phyloP scores from a whole-genome alignment of 306 rosid species.

The Cercis canadensis region DNA sequence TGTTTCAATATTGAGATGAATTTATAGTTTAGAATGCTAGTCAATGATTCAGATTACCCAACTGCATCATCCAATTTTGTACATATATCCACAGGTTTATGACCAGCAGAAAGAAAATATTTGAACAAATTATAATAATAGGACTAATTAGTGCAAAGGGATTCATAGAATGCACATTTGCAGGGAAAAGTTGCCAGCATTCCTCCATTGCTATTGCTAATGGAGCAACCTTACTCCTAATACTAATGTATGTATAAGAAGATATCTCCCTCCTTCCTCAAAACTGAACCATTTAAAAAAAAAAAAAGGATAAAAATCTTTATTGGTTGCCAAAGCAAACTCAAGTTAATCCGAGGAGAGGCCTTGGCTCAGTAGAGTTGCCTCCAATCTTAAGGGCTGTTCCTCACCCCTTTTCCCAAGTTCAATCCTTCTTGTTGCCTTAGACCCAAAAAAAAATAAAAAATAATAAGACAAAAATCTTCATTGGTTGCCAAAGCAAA shows the following conservation, averaged over 20 bases:
- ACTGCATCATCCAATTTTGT: not conserved
- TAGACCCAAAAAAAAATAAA: no score
- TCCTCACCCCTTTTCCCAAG: no score
- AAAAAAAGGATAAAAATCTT: no score
- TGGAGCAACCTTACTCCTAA: conserved; percentile 1
- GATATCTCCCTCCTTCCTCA: not conserved
- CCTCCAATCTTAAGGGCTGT: no score
- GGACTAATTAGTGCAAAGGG: not conserved
- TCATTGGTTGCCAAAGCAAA: no score
- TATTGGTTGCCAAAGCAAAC: no score
- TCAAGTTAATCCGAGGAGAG: no score
- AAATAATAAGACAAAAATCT: no score
- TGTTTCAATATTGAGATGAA: not conserved
- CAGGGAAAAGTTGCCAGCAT: conserved; percentile 2
- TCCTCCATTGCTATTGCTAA: not conserved
- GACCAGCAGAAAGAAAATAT: conserved; percentile 1
- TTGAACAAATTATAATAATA: not conserved
- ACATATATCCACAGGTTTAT: not conserved
- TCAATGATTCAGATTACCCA: conserved; percentile 8
- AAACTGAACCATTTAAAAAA: no score
- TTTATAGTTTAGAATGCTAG: not conserved
- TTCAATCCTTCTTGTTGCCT: no score
- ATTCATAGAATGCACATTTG: not conserved
- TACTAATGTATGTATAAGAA: not conserved
- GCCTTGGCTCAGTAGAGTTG: no score